phyloP scores from a whole-genome alignment of 306 rosid species.

The Quercus robur region DNA sequence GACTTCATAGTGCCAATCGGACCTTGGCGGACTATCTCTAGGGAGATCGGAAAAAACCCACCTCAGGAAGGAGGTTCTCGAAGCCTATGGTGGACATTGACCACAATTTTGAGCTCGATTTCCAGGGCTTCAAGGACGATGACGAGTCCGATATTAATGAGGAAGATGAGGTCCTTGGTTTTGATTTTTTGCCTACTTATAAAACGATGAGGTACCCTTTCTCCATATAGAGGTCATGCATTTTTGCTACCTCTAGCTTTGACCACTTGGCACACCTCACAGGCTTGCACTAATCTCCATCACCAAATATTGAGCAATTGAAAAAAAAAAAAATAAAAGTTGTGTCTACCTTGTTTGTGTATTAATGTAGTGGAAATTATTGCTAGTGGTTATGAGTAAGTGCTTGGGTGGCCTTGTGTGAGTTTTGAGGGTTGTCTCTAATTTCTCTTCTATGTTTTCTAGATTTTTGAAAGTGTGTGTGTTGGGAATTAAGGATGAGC shows the following conservation, averaged over 20 bases:
- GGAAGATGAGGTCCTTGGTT: slow-evolving; percentile 10
- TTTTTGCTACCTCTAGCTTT: slow-evolving; percentile 32
- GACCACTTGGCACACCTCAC: slow-evolving; percentile 49
- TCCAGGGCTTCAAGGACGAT: too few relatives aligned
- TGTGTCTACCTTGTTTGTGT: not conserved
- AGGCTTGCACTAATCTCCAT: slow-evolving; percentile 16
- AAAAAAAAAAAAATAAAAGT: not conserved
- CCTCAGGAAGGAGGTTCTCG: too few relatives aligned
- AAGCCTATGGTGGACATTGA: too few relatives aligned
- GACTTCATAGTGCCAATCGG: too few relatives aligned
- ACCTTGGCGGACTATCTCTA: too few relatives aligned
- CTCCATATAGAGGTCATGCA: slow-evolving; percentile 2
- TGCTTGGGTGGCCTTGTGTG: not conserved
- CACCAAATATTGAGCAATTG: slow-evolving; percentile 20
- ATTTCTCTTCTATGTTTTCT: not conserved
- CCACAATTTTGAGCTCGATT: too few relatives aligned
- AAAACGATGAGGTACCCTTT: slow-evolving; percentile 20
- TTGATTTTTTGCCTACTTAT: not conserved
- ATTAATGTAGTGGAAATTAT: slow-evolving; percentile 12
- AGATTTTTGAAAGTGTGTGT: slow-evolving; percentile 12
- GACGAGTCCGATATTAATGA: too few relatives aligned
- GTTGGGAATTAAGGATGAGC: slow-evolving; percentile 45
- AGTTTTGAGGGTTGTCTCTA: not conserved
- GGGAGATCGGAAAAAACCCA: too few relatives aligned
- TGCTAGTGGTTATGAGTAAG: not conserved